phyloP scores from a whole-genome alignment of 73 alveolate genomes.

The Tetrahymena malaccensis region DNA sequence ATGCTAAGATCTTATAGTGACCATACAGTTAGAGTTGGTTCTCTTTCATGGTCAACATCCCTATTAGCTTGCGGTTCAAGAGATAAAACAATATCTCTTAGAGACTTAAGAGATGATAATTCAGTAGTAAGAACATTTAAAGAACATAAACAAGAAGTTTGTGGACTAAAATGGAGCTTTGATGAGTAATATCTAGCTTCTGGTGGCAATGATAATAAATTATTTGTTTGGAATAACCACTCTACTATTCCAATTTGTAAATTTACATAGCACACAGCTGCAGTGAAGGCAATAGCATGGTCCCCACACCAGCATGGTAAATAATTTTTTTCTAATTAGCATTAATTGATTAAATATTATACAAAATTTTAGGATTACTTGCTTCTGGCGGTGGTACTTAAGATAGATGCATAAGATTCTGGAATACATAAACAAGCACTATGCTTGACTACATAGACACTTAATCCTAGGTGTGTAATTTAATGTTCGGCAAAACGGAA shows the following conservation, averaged over 20 bases:
- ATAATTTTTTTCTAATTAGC: not conserved
- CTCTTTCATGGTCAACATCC: conserved; percentile 90
- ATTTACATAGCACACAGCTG: conserved; percentile 79
- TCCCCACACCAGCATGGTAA: conserved; percentile 84
- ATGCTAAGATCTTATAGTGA: conserved; percentile 68
- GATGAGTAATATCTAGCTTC: conserved; percentile 85
- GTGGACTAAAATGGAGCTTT: conserved; percentile 93
- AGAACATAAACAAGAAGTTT: conserved; percentile 85
- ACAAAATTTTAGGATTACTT: conserved; percentile 29
- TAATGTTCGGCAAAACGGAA: conserved; percentile 76
- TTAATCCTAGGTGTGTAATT: conserved; percentile 88
- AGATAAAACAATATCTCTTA: conserved; percentile 77
- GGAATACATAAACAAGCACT: conserved; percentile 79
- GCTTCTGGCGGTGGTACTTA: conserved; percentile 97
- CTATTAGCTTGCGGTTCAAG: conserved; percentile 83
- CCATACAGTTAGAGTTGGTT: conserved; percentile 95
- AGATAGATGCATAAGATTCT: conserved; percentile 86
- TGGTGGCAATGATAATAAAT: conserved; percentile 98
- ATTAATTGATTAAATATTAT: not conserved
- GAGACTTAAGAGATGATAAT: conserved; percentile 79
- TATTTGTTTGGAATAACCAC: conserved; percentile 89
- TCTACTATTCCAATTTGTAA: conserved; percentile 50
- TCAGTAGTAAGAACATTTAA: conserved; percentile 25
- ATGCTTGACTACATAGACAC: conserved; percentile 75
- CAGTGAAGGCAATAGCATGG: conserved; percentile 98